Conservation (phyloP, 345 rosid species). For the Adansonia digitata region DNA sequence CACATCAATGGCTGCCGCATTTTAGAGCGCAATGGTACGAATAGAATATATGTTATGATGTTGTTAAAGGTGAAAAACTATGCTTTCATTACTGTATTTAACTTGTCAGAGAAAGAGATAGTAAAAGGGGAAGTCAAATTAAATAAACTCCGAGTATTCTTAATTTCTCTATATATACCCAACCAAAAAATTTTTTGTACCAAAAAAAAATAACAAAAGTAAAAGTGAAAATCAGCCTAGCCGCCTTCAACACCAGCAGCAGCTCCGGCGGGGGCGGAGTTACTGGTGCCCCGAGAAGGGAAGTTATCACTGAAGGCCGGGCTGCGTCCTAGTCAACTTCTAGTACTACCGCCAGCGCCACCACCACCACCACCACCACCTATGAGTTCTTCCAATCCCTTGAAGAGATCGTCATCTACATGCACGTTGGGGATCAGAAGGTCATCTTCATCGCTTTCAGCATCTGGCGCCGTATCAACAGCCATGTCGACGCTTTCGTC, state of each 20-base stretch:
- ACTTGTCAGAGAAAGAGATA: background rate
- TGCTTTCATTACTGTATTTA: slow-evolving; percentile 20
- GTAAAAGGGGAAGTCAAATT: background rate
- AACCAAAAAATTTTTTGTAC: background rate
- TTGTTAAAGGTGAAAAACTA: background rate
- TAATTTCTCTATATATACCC: background rate
- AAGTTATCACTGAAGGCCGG: slow-evolving; percentile 25
- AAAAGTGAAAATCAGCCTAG: background rate
- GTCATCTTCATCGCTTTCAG: slow-evolving; percentile 19
- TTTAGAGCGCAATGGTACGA: too few relatives aligned
- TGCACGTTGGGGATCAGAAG: slow-evolving; percentile 51
- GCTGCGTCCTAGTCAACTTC: background rate
- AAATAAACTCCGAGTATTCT: background rate
- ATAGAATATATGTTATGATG: background rate
- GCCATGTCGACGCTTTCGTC: background rate
- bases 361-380: background rate
- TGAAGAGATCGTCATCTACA: slow-evolving; percentile 46
- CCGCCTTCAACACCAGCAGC: slow-evolving; percentile 26
- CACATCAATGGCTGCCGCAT: too few relatives aligned
- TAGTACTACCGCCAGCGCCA: background rate
- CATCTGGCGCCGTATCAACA: slow-evolving; percentile 22
- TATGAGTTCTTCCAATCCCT: slow-evolving; percentile 24
- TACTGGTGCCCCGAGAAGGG: slow-evolving; percentile 33
- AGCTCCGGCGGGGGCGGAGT: slow-evolving; percentile 26
- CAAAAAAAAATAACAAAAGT: background rate